Evolutionary conservation across 306 rosid species (phyloP).

Genomic region (Cicer yamashitae): DNA sequence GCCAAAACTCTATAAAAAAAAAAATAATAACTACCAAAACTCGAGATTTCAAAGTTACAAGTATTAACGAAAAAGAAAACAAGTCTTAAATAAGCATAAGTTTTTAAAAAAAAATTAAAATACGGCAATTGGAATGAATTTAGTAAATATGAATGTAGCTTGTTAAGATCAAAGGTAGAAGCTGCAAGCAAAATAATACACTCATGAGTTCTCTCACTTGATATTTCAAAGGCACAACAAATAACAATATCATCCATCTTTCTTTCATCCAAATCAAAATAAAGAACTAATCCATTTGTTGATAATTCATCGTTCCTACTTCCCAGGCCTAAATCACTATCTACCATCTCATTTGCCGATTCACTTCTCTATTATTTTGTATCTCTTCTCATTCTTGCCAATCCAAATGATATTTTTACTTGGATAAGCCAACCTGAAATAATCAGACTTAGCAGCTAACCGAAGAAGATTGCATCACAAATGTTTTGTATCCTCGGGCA

Average conservation of each 20-base stretch:
- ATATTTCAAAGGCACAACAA: slow-evolving; percentile 3
- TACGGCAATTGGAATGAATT: slow-evolving; percentile 12
- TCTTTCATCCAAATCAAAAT: slow-evolving; percentile 18
- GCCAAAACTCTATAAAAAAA: neutral
- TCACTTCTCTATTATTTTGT: no score
- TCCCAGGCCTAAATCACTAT: slow-evolving; percentile 1
- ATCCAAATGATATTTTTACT: neutral
- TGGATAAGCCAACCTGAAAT: neutral
- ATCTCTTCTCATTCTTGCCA: no score
- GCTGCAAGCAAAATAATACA: neutral
- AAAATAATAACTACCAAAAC: neutral
- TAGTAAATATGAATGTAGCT: slow-evolving; percentile 20
- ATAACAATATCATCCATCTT: slow-evolving; percentile 25
- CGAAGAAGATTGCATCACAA: neutral
- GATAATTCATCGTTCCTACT: neutral
- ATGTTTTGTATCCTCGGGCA: neutral
- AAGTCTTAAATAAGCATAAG: slow-evolving; percentile 9
- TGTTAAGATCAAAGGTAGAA: slow-evolving; percentile 7
- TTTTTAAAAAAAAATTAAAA: slow-evolving; percentile 11
- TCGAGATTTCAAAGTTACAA: slow-evolving; percentile 17
- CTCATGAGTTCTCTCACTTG: neutral
- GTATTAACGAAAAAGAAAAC: slow-evolving; percentile 19
- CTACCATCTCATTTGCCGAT: slow-evolving; percentile 23
- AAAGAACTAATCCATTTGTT: neutral
- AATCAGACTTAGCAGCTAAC: neutral